These are phyloP conservation scores for Elsinoe fawcettii DNA, from an alignment of 2,329 filamentous ascomycete genomes.

Conservation along the genomic window DNA sequence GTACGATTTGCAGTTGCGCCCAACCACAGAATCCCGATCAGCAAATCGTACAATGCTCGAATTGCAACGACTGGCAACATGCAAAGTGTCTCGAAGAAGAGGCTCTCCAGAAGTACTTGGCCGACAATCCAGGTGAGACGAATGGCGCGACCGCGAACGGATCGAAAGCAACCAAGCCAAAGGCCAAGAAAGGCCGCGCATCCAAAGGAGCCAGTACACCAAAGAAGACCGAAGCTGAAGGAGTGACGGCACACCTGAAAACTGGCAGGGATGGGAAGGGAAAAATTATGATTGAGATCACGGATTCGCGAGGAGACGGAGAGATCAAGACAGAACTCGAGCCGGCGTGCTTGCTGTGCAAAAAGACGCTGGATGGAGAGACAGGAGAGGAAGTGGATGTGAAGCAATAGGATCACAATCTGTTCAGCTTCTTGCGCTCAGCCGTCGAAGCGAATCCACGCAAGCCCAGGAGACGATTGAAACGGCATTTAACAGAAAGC, in stretches of 20 bases:
- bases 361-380: conserved; percentile 19
- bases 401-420: not conserved
- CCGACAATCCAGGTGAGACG: not conserved
- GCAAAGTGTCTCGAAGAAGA: conserved; percentile 31
- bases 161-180: not conserved
- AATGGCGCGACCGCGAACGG: conserved; percentile 6
- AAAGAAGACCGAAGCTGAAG: conserved; percentile 6
- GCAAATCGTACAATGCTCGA: conserved; percentile 35
- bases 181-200: conserved; percentile 1
- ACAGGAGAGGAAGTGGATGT: not conserved
- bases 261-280: not conserved
- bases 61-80: conserved; percentile 39
- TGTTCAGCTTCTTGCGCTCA: not conserved
- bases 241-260: not conserved
- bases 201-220: not conserved
- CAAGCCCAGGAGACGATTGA: not conserved
- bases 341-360: conserved; percentile 24
- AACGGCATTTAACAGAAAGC: too few relatives aligned
- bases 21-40: conserved; percentile 37
- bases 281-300: conserved; percentile 25
- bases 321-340: conserved; percentile 21
- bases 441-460: not conserved
- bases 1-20: conserved; percentile 34
- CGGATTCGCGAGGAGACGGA: conserved; percentile 21
- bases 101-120: conserved; percentile 5